A percentile compares a stretch with the other conserved stretches of the same genome.
phyloP scores from a whole-genome alignment of 805 yeast genomes.

The Yarrowia sp. region DNA sequence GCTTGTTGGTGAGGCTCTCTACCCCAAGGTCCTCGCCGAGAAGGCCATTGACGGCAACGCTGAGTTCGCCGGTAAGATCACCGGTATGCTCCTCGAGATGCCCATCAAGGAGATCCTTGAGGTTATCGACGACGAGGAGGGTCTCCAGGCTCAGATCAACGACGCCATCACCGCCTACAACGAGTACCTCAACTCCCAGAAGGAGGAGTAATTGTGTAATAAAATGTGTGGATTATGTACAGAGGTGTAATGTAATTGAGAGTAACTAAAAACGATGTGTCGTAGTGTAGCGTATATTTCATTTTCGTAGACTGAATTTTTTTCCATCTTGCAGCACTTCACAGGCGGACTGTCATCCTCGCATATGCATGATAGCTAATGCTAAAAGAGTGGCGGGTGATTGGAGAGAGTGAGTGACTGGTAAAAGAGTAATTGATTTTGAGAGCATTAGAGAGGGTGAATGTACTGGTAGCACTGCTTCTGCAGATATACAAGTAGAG shows the following conservation, averaged over 20 bases:
- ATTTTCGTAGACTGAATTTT: too few relatives aligned
- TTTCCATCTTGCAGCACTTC: too few relatives aligned
- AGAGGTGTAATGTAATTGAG: not conserved
- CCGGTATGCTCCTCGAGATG: constrained; percentile 97
- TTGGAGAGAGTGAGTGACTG: too few relatives aligned
- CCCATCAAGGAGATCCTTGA: constrained; percentile 87
- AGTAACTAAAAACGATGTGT: too few relatives aligned
- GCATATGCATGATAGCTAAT: too few relatives aligned
- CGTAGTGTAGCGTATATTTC: too few relatives aligned
- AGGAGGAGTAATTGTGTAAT: constrained; percentile 27
- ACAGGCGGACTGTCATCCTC: too few relatives aligned
- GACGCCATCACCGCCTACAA: constrained; percentile 95
- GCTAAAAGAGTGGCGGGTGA: too few relatives aligned
- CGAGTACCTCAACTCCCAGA: constrained; percentile 53
- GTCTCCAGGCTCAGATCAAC: constrained; percentile 84
- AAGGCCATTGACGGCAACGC: constrained; percentile 69
- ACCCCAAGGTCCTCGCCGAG: constrained; percentile 86
- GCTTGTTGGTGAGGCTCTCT: constrained; percentile 94
- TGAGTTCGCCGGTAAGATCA: constrained; percentile 96
- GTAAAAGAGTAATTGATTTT: too few relatives aligned
- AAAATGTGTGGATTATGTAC: constrained; percentile 23
- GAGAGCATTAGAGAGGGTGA: too few relatives aligned
- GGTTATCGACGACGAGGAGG: constrained; percentile 83
- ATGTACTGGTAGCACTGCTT: too few relatives aligned
- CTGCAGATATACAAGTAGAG: too few relatives aligned